Evolutionary conservation across 345 rosid species (phyloP), one percentile per base, ranked within the genome.

Genomic region (Gossypium raimondii): DNA sequence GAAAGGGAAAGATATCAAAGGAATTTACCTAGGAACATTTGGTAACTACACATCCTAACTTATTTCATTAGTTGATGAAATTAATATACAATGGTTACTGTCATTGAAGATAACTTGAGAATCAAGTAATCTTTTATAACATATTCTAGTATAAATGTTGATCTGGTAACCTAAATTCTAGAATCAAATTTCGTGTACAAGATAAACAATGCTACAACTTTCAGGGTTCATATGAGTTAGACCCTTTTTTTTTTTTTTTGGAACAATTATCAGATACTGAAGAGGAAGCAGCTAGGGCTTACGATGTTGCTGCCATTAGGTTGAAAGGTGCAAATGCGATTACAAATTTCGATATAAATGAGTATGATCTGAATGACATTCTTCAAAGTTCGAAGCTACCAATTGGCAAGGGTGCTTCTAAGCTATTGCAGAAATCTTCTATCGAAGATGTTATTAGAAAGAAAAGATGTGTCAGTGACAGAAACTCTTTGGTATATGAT

Each of bases 241-340:
- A 2, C 17, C 18, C 29, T 68, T 67, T 50, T 48, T 68, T 67
- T 16, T 48, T 48, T 25, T 14, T 56, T 0, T 18, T 66, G 7
- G 10, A 68, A 18, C 57, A 58, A 18, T 45, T 45, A 67, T 10
- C 70, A 84, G 83, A 59, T 2, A 78, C 80, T 13, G 85, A 80
- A 59, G 82, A 76, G 61, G 76, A 73, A 71, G 87, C 87, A 13
- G 87, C 85, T 1, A 64, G 51, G 50, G 85, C 87, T 0, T 76
- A 72, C 57, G 85, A 85, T 50, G 14, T 85, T 1, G 84, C 87
- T 11, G 70, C 73, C 4, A 80, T 82, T 47, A 76, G 75, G 76
- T 38, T 78, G 34, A 74, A 20, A 63, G 81, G 85, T 11, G 12
- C 0, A 10, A 38, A 29, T 12, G 83, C 87, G 3, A 16, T 66